Percentiles rank a stretch among this genome's conserved stretches.
These are phyloP conservation scores for Hygrocybe punicea DNA, from an alignment of 768 basidiomycete species.

Conservation along the genomic window DNA sequence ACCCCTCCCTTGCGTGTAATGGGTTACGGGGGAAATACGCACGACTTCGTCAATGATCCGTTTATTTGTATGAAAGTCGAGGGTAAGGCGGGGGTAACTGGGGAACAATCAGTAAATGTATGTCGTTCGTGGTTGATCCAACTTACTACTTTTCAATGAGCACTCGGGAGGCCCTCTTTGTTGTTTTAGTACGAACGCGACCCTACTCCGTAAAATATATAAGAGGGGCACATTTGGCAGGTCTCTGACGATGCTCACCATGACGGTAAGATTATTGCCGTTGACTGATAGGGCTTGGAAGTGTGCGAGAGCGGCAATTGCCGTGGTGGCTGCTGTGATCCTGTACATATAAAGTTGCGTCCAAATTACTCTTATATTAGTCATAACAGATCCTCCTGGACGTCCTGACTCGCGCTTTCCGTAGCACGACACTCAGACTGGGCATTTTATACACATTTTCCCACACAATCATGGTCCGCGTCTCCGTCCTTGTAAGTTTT, in stretches of 20 bases:
- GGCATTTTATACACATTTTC: slow-evolving; percentile 46
- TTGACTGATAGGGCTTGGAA: slow-evolving; percentile 2
- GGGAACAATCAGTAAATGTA: not conserved
- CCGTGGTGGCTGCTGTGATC: slow-evolving; percentile 47
- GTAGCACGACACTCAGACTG: slow-evolving; percentile 83
- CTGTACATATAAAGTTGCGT: slow-evolving; percentile 22
- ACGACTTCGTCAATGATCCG: slow-evolving; percentile 98
- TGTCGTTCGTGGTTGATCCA: not conserved
- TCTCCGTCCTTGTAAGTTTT: slow-evolving; percentile 80
- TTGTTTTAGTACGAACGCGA: slow-evolving; percentile 99
- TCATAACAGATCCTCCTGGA: slow-evolving; percentile 33
- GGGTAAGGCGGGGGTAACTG: slow-evolving; percentile 97
- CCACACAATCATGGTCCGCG: slow-evolving; percentile 67
- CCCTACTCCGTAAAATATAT: slow-evolving; percentile 55
- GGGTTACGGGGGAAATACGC: slow-evolving; percentile 16
- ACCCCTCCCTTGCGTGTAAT: not conserved
- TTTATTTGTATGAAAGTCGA: slow-evolving; percentile 99
- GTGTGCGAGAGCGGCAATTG: slow-evolving; percentile 35
- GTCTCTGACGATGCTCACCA: slow-evolving; percentile 41
- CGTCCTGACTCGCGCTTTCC: slow-evolving; percentile 77
- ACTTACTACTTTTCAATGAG: slow-evolving; percentile 99
- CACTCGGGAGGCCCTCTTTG: slow-evolving; percentile 97
- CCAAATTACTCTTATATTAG: slow-evolving; percentile 6
- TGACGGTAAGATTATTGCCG: slow-evolving; percentile 32
- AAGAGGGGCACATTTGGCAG: not conserved